Conservation (phyloP, 164 flowering plant genomes). For the Annona squamosa region DNA sequence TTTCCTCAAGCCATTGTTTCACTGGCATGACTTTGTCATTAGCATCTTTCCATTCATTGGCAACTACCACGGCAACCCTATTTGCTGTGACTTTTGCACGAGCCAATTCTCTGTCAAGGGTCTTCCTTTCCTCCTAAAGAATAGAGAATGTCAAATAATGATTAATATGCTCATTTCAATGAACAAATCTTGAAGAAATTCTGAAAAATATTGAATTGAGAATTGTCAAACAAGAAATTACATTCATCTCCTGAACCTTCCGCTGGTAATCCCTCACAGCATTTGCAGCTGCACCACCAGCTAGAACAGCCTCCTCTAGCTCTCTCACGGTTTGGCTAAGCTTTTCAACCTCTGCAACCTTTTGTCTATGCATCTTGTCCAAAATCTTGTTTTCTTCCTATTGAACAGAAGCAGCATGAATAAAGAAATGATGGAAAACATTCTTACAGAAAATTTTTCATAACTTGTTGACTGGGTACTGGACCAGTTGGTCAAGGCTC, state of each 20-base stretch:
- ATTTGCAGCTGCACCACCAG: conserved; percentile 79
- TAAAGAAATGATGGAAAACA: no score
- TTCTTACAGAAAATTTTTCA: no score
- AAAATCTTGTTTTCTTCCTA: conserved; percentile 66
- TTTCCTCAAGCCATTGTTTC: conserved; percentile 78
- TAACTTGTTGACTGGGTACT: no score
- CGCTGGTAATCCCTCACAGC: conserved; percentile 71
- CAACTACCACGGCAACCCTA: conserved; percentile 75
- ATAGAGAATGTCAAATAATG: not conserved
- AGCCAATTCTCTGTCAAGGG: conserved; percentile 68
- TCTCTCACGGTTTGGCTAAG: conserved; percentile 62
- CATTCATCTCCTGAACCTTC: conserved; percentile 71
- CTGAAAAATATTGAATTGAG: not conserved
- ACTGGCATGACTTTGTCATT: conserved; percentile 91
- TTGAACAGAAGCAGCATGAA: not conserved
- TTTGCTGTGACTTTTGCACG: conserved; percentile 75
- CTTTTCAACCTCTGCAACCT: conserved; percentile 66
- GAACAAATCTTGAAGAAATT: not conserved
- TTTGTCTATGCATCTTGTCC: conserved; percentile 68
- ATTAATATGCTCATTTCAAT: not conserved
- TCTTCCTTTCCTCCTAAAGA: conserved; percentile 60
- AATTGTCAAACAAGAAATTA: conserved; percentile 13
- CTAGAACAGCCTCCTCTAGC: conserved; percentile 69
- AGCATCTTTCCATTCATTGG: conserved; percentile 90
- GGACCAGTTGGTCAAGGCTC: no score